Evolutionary conservation across 2,329 filamentous ascomycete genomes (phyloP).

Genomic region (Sclerotinia subarctica): DNA sequence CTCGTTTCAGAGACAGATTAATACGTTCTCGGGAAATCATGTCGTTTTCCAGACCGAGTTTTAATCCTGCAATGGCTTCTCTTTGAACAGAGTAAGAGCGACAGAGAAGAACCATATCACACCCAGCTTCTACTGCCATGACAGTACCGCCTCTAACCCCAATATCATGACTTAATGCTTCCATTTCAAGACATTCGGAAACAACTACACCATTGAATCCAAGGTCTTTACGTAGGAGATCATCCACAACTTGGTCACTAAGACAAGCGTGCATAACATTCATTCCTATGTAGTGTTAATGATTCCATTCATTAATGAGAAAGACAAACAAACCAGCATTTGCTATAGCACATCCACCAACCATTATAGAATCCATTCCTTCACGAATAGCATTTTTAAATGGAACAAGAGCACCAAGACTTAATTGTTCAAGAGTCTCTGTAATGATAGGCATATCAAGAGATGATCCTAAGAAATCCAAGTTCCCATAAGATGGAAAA

Average conservation of each 20-base stretch:
- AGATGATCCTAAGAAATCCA: constrained; percentile 88
- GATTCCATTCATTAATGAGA: not conserved
- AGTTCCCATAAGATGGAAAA: constrained; percentile 92
- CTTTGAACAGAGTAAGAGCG: constrained; percentile 84
- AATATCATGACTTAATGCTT: constrained; percentile 89
- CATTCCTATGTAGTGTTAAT: constrained; percentile 58
- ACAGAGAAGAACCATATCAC: constrained; percentile 85
- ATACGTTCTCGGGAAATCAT: constrained; percentile 81
- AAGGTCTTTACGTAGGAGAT: constrained; percentile 81
- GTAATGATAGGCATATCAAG: constrained; percentile 94
- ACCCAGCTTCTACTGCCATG: constrained; percentile 96
- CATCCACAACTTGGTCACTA: constrained; percentile 94
- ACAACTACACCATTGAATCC: constrained; percentile 90
- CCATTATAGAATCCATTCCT: constrained; percentile 91
- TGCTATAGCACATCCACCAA: constrained; percentile 89
- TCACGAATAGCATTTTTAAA: constrained; percentile 87
- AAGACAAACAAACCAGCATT: constrained; percentile 47
- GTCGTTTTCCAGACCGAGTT: constrained; percentile 83
- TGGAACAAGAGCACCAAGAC: constrained; percentile 84
- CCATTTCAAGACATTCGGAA: constrained; percentile 95
- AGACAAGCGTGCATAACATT: constrained; percentile 95
- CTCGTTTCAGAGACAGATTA: constrained; percentile 72
- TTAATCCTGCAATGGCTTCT: constrained; percentile 86
- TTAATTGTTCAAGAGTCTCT: constrained; percentile 87
- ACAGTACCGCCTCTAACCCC: constrained; percentile 96